Percentiles rank a stretch among this genome's conserved stretches.
Conservation (phyloP, 2,329 filamentous ascomycete species). For the Scorias spongiosa region DNA sequence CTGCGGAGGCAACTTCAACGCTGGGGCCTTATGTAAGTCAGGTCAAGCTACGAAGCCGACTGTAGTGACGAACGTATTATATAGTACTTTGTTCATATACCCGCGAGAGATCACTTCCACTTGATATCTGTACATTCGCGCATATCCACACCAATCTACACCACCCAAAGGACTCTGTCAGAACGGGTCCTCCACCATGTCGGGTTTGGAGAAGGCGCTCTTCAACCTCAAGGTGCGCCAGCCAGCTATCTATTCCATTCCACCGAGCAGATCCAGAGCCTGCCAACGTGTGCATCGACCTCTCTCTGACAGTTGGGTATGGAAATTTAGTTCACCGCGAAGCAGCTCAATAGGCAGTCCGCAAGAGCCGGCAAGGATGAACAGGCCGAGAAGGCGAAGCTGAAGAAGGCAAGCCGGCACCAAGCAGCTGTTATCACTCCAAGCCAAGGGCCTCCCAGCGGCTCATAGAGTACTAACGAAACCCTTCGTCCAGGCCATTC, state of each 20-base stretch:
- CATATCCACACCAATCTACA: too few species aligned
- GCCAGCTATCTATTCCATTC: conserved; percentile 1
- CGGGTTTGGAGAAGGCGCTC: conserved; percentile 45
- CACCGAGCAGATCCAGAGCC: neutral
- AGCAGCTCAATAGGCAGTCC: conserved; percentile 47
- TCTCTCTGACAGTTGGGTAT: neutral
- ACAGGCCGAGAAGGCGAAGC: conserved; percentile 43
- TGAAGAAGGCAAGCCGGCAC: conserved; percentile 37
- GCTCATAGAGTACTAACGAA: neutral
- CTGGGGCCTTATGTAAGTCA: too few species aligned
- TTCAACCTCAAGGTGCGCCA: conserved; percentile 43
- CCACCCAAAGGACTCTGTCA: too few species aligned
- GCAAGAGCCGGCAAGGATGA: conserved; percentile 47
- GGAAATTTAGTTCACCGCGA: conserved; percentile 40
- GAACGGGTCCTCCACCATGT: conserved; percentile 27
- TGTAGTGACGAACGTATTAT: too few species aligned
- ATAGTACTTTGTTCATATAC: too few species aligned
- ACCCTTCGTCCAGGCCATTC: conserved; percentile 34
- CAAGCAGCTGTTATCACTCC: neutral
- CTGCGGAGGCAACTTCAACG: too few species aligned
- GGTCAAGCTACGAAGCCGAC: too few species aligned
- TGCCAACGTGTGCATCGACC: conserved; percentile 10
- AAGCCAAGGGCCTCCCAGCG: neutral
- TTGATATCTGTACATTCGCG: too few species aligned
- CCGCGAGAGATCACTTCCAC: too few species aligned